phyloP scores from a whole-genome alignment of 129 eudicot species.

The Kitagawia praeruptora region DNA sequence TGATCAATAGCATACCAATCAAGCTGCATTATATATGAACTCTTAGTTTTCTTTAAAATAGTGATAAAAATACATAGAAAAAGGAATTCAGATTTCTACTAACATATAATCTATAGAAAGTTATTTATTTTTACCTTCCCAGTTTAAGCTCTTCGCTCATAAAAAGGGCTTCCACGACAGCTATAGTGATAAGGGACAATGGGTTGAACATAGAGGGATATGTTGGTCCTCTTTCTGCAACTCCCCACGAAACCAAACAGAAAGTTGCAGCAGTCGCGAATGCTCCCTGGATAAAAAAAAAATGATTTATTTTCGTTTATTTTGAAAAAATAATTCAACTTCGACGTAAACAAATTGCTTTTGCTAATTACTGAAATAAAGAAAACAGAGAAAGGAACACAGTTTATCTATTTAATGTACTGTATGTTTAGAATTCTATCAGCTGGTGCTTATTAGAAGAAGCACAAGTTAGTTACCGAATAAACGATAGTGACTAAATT shows the following conservation, averaged over 20 bases:
- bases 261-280: conserved; percentile 36
- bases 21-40: conserved; percentile 24
- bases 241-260: conserved; percentile 34
- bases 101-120: too few relatives aligned
- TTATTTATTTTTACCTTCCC: conserved; percentile 26
- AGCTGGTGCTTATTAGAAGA: background rate
- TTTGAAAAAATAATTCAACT: too few relatives aligned
- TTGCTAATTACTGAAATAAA: too few relatives aligned
- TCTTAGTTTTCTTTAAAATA: background rate
- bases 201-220: conserved; percentile 58
- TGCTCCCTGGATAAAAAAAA: conserved; percentile 26
- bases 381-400: too few relatives aligned
- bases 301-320: too few relatives aligned
- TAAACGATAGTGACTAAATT: conserved; percentile 35
- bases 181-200: conserved; percentile 20
- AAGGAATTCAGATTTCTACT: too few relatives aligned
- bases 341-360: too few relatives aligned
- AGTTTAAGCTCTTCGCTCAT: conserved; percentile 24
- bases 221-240: conserved; percentile 40
- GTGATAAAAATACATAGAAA: background rate
- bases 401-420: background rate
- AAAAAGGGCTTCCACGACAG: conserved; percentile 32
- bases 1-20: conserved; percentile 28
- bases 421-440: background rate
- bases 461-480: conserved; percentile 28